Evolutionary conservation across 495 filamentous ascomycete species (phyloP).

Genomic region (Acidiella bohemica): DNA sequence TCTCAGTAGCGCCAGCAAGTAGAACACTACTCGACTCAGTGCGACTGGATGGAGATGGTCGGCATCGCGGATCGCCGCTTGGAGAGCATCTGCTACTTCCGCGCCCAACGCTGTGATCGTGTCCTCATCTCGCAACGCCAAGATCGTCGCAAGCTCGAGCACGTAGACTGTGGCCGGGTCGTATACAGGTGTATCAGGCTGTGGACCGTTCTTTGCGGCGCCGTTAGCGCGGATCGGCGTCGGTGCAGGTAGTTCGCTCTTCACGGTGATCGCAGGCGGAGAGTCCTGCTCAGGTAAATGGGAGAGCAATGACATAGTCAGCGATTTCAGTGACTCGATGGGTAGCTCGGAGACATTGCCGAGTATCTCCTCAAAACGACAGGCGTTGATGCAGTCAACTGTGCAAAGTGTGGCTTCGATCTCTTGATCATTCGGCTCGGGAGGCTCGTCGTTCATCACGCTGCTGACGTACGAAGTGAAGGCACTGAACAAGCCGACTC

Average conservation of each 20-base stretch:
- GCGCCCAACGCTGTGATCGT: constrained; percentile 63
- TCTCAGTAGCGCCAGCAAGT: constrained; percentile 69
- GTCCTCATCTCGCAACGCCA: constrained; percentile 62
- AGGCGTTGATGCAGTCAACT: constrained; percentile 85
- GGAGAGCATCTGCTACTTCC: constrained; percentile 62
- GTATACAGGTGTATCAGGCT: constrained; percentile 46
- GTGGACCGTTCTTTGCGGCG: constrained; percentile 29
- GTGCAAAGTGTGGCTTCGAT: constrained; percentile 89
- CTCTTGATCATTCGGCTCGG: constrained; percentile 94
- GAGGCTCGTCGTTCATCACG: constrained; percentile 94
- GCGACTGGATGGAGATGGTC: constrained; percentile 63
- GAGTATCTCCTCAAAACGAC: constrained; percentile 71
- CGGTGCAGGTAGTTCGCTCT: constrained; percentile 55
- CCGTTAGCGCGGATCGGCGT: constrained; percentile 41
- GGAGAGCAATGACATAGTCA: constrained; percentile 63
- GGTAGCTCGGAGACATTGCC: constrained; percentile 72
- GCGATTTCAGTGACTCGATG: constrained; percentile 44
- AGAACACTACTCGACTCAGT: constrained; percentile 71
- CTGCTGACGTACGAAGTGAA: constrained; percentile 96
- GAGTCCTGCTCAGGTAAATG: constrained; percentile 75
- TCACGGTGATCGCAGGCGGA: constrained; percentile 73
- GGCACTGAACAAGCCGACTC: constrained; percentile 84
- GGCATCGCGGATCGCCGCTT: constrained; percentile 68
- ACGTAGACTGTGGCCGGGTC: constrained; percentile 79
- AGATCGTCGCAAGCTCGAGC: constrained; percentile 73